Evolutionary conservation across 768 basidiomycete genomes (phyloP).

Genomic region (Russula earlei): DNA sequence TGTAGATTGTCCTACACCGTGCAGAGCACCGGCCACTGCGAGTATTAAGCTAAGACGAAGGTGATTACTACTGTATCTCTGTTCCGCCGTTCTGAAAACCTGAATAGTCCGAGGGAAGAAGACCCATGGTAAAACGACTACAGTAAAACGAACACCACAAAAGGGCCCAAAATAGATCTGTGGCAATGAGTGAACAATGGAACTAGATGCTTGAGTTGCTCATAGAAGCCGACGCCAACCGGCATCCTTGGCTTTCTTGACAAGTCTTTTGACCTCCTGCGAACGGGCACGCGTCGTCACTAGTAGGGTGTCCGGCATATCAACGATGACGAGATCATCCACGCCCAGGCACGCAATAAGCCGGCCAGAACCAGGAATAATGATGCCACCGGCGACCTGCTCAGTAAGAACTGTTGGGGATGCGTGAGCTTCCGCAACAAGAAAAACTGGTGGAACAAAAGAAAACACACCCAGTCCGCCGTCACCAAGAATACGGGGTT

Average conservation of each 20-base stretch:
- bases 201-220: no score
- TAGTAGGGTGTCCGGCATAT: no score
- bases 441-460: background rate
- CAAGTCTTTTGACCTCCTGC: no score
- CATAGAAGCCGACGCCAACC: no score
- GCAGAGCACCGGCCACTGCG: no score
- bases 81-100: slow-evolving; percentile 3
- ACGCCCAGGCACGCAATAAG: no score
- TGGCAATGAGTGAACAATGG: background rate
- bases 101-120: background rate
- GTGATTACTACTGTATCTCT: background rate
- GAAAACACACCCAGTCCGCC: slow-evolving; percentile 49
- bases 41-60: no score
- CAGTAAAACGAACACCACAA: no score
- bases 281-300: no score
- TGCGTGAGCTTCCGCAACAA: background rate
- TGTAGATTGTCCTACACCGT: no score
- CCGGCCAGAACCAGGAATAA: slow-evolving; percentile 78
- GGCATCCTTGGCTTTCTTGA: no score
- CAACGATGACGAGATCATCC: no score
- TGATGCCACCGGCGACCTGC: slow-evolving; percentile 84
- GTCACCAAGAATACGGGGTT: slow-evolving; percentile 81
- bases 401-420: slow-evolving; percentile 60
- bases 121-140: background rate
- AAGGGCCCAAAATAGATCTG: background rate